Base-by-base conservation (phyloP, 495 filamentous ascomycete species). In the Daldinia caldariorum region DNA sequence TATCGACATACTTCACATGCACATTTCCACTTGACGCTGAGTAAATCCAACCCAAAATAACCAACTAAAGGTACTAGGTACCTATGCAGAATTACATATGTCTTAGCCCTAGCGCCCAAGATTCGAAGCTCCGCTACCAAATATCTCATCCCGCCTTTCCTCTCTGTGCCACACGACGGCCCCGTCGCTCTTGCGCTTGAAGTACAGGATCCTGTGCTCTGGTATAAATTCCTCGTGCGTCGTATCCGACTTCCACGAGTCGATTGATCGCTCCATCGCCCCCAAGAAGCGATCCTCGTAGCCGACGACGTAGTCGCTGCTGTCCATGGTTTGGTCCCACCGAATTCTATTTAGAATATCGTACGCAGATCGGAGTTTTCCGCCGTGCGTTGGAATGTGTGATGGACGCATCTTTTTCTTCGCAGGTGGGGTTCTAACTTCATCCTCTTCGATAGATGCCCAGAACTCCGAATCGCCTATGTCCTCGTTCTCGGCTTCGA, bases 161-260 rank as follows among this genome's bases (percentile, higher is more conserved):
- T 75, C 71, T 82, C 88, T 78, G 83, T 93, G 68, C 84, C 83
- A 83, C 83, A 94, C 63, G 84, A 81, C 70, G 70, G 77, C 78
- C 81, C 89, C 71, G 82, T 86, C 78, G 83, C 88, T 78, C 69
- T 78, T 84, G 54, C 84, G 82, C 75, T 85, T 87, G 67, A 94
- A 92, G 67, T 90, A 92, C 55, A 91, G 57, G 54, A 94, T 89
- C 4, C 92, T 84, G 78, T 94, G 92, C 78, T 90, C 86, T 7
- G 92, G 92, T 68, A 94, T 94, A 72, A 93, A 94, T 66, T 94
- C 92, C 70, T 94, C 89, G 67, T 94, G 89, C 29, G 91, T 94
- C 47, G 88, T 83, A 64, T 94, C 92, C 18, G 79, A 85, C 79
- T 90, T 91, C 91, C 92, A 94, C 34, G 81, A 80, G 51, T 84